phyloP scores from a whole-genome alignment of 257 asterid genomes.

The Fraxinus cuspidata region DNA sequence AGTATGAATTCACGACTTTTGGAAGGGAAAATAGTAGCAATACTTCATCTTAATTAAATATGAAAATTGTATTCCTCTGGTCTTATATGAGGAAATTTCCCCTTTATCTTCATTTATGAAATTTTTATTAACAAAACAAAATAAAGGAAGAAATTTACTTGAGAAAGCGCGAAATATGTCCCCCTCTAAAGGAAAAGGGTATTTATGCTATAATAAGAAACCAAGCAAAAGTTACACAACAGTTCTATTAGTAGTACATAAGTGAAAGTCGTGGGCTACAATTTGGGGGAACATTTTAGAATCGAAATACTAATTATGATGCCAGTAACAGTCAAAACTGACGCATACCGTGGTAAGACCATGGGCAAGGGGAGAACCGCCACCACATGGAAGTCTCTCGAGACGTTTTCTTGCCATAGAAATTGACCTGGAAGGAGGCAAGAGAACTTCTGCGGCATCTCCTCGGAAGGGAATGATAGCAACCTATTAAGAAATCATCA shows the following conservation, averaged over 20 bases:
- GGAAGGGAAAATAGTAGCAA: not conserved
- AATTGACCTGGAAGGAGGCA: constrained; percentile 98
- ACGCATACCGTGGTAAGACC: constrained; percentile 87
- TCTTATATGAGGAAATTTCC: not conserved
- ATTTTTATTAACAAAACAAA: not conserved
- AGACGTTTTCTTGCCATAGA: constrained; percentile 98
- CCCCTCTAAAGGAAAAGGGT: not conserved
- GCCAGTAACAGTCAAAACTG: constrained; percentile 5
- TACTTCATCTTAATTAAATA: not conserved
- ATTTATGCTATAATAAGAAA: not conserved
- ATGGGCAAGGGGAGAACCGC: constrained; percentile 99
- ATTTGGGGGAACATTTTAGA: not conserved
- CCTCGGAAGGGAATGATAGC: constrained; percentile 97
- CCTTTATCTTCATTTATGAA: not conserved
- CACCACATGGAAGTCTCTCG: constrained; percentile 99
- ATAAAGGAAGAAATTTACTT: not conserved
- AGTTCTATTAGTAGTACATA: not conserved
- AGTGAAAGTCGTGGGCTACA: not conserved
- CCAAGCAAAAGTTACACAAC: not conserved
- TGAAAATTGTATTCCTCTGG: not conserved
- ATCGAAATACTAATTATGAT: not conserved
- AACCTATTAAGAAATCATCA: constrained; percentile 58
- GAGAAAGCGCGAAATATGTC: not conserved
- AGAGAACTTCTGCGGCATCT: constrained; percentile 96
- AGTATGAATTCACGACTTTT: not conserved